phyloP scores from a whole-genome alignment of 2,329 filamentous ascomycete genomes.

The Alternaria longipes region DNA sequence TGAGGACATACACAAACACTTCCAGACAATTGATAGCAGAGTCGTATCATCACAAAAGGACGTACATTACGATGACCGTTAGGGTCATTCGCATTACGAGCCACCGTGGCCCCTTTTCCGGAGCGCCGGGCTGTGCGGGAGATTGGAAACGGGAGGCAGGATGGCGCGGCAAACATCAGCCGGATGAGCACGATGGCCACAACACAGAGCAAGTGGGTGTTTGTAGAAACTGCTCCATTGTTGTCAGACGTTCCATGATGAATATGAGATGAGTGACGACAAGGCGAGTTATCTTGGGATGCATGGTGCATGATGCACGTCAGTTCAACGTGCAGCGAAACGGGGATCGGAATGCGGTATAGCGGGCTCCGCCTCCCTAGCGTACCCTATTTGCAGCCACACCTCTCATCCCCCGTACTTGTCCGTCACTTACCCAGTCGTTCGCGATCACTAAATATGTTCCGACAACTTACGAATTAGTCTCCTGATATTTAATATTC shows the following conservation, averaged over 20 bases:
- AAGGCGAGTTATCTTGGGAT: constrained; percentile 5
- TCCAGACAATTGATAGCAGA: neutral
- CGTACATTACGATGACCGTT: constrained; percentile 6
- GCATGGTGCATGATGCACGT: constrained; percentile 16
- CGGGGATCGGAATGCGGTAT: constrained; percentile 10
- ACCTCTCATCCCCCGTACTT: constrained; percentile 6
- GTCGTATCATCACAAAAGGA: neutral
- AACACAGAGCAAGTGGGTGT: neutral
- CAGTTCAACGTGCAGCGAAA: constrained; percentile 17
- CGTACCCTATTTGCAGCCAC: constrained; percentile 7
- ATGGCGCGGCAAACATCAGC: constrained; percentile 6
- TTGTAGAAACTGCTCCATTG: neutral
- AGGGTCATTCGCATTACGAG: constrained; percentile 5
- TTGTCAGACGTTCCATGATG: constrained; percentile 1
- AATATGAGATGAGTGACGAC: constrained; percentile 1
- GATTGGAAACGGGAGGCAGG: constrained; percentile 14
- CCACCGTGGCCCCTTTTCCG: constrained; percentile 19
- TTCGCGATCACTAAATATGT: neutral
- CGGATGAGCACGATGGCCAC: neutral
- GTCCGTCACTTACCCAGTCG: constrained; percentile 1
- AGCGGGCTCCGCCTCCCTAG: constrained; percentile 14
- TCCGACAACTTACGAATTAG: neutral
- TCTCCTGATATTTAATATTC: neutral
- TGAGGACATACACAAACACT: neutral
- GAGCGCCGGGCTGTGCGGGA: constrained; percentile 18